Evolutionary conservation across 768 basidiomycete genomes (phyloP).

Genomic region (Boletus barrowsii): DNA sequence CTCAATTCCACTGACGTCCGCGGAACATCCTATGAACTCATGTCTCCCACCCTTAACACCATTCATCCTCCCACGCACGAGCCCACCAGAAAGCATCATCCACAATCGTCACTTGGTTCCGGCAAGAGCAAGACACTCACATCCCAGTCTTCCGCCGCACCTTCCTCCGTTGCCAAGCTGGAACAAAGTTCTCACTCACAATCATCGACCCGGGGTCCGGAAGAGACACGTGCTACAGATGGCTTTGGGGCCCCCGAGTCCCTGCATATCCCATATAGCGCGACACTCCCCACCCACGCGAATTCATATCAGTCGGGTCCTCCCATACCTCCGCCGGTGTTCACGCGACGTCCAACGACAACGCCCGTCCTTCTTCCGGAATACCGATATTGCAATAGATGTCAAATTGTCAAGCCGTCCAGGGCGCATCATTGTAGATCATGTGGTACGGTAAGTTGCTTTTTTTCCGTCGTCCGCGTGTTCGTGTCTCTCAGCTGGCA

Average conservation of each 20-base stretch:
- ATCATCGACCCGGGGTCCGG: conserved; percentile 13
- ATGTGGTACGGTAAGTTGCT: conserved; percentile 70
- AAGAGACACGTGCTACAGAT: conserved; percentile 20
- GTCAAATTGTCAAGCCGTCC: conserved; percentile 68
- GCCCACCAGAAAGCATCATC: conserved; percentile 8
- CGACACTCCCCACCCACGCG: conserved; percentile 10
- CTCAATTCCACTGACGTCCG: conserved; percentile 23
- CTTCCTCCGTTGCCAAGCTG: conserved; percentile 13
- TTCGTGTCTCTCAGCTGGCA: background rate
- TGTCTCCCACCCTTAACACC: conserved; percentile 13
- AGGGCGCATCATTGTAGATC: conserved; percentile 76
- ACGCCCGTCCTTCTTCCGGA: conserved; percentile 55
- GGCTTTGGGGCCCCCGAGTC: conserved; percentile 6
- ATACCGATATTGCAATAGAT: conserved; percentile 62
- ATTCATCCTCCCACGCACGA: conserved; percentile 16
- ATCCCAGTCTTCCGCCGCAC: conserved; percentile 7
- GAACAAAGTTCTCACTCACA: conserved; percentile 17
- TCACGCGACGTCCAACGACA: conserved; percentile 34
- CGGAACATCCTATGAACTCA: conserved; percentile 29
- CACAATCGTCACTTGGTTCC: conserved; percentile 23
- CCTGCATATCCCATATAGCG: conserved; percentile 2
- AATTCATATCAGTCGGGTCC: conserved; percentile 2
- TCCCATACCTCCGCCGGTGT: conserved; percentile 12
- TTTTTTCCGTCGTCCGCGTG: background rate
- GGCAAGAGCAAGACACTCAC: conserved; percentile 15